These are phyloP conservation scores for Amphibolis antarctica DNA, from an alignment of 106 monocot genomes.

Conservation along the genomic window DNA sequence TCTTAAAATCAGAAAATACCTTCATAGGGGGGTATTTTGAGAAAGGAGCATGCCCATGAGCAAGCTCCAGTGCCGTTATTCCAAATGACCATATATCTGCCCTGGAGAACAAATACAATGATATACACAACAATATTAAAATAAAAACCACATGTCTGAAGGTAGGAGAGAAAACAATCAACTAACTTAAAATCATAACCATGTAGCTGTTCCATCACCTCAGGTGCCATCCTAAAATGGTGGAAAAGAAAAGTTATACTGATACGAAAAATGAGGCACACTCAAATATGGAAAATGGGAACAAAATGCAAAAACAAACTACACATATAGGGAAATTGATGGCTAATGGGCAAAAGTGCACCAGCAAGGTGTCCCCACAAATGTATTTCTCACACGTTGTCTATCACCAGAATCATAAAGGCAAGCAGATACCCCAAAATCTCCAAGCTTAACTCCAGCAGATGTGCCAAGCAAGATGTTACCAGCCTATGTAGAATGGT, in stretches of 20 bases:
- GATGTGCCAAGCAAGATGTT: conserved; percentile 67
- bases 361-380: conserved; percentile 97
- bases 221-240: conserved; percentile 83
- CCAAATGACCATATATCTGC: conserved; percentile 99
- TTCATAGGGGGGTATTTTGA: conserved; percentile 83
- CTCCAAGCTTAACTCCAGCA: conserved; percentile 75
- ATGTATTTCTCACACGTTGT: conserved; percentile 69
- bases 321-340: background rate
- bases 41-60: conserved; percentile 94
- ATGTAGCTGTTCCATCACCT: conserved; percentile 60
- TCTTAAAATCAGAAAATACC: conserved; percentile 28
- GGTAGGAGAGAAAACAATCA: background rate
- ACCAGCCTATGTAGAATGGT: conserved; percentile 44
- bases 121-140: background rate
- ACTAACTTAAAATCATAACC: conserved; percentile 91
- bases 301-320: background rate
- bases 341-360: conserved; percentile 5
- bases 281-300: background rate
- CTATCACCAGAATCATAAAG: conserved; percentile 86
- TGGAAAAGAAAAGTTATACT: background rate
- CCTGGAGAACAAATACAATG: conserved; percentile 27
- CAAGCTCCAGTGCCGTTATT: conserved; percentile 92
- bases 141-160: background rate
- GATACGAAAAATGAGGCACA: too few relatives aligned
- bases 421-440: conserved; percentile 88